Evolutionary conservation across 106 monocot species (phyloP), one percentile per base, ranked within the genome.

Genomic region (Vanilla planifolia): DNA sequence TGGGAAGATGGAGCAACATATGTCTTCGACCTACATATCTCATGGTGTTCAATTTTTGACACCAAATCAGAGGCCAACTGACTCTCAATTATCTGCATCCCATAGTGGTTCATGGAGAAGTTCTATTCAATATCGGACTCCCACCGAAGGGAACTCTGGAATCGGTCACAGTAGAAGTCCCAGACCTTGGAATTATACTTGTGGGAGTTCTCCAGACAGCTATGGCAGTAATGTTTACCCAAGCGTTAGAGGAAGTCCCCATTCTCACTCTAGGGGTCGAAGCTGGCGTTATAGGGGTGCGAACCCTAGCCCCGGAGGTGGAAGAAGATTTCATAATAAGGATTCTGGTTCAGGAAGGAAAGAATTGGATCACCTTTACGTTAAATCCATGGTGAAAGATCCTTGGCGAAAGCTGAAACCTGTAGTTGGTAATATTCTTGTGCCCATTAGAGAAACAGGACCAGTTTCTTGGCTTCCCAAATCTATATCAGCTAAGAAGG

Each of bases 331-430:
- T n/a, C 45, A 24, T 13, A 6, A 44, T n/a, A 23, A 36, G 3
- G 24, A 21, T 51, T 16, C 16, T 24, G 47, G 3, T 16, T 75
- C 52, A 26, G 53, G 44, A 8, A 28, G 4, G 6, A 9, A 40
- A 8, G 34, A 72, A 3, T 1, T 44, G 0, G 60, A 35, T 22
- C 58, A 50, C 10, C 74, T 53, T 16, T 77, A 64, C 27, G 16
- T 28, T 1, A 80, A 74, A 55, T 33, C 67, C 7, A 67, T 85
- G 77, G 51, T 77, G 16, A 44, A 73, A 53, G 81, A 86, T 27
- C 85, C 85, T 5, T 86, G 85, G 85, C 44, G 40, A 3, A 59
- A 75, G 13, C 43, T 81, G 35, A 59, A 68, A 28, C 85, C 85
- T 47, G 48, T 81, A 19, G 71, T 81, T 23, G 81, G 85, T 33